Percentiles rank a stretch among this genome's conserved stretches.
phyloP scores from a whole-genome alignment of 2,329 filamentous ascomycete species.

The Penicillium freii region DNA sequence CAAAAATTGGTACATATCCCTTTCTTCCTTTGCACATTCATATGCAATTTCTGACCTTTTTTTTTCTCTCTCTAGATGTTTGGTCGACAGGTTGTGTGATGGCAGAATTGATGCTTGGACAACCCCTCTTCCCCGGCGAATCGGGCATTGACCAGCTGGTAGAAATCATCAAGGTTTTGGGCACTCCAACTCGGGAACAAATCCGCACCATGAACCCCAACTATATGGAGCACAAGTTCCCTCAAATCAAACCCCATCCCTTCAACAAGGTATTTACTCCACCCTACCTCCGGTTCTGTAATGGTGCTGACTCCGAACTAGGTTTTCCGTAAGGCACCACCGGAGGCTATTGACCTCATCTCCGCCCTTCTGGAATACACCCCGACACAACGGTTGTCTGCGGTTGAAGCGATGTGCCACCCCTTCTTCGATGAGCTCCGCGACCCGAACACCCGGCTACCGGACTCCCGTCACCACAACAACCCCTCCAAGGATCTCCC shows the following conservation, averaged over 20 bases:
- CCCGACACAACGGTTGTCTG: conserved; percentile 87
- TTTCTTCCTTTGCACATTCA: neutral
- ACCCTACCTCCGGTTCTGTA: neutral
- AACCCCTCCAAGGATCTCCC: conserved; percentile 79
- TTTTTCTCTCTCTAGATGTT: conserved; percentile 65
- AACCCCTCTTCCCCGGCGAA: conserved; percentile 95
- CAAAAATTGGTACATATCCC: conserved; percentile 83
- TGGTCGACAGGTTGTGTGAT: conserved; percentile 99
- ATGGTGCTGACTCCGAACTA: conserved; percentile 34
- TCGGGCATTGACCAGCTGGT: conserved; percentile 98
- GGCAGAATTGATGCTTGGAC: conserved; percentile 98
- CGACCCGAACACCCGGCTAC: conserved; percentile 84
- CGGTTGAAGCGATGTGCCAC: conserved; percentile 95
- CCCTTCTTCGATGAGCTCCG: conserved; percentile 97
- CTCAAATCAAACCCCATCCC: conserved; percentile 98
- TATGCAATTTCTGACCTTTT: neutral
- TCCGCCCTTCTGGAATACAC: conserved; percentile 94
- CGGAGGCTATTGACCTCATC: conserved; percentile 91
- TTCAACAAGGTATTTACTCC: conserved; percentile 75
- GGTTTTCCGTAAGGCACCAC: conserved; percentile 95
- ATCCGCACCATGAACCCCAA: conserved; percentile 99
- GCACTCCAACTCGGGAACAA: conserved; percentile 93
- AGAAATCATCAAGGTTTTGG: conserved; percentile 98
- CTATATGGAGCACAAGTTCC: conserved; percentile 99
- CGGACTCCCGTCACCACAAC: conserved; percentile 87